phyloP scores from a whole-genome alignment of 371 early-diverging fungal genomes.

The Sporodiniella umbellata region DNA sequence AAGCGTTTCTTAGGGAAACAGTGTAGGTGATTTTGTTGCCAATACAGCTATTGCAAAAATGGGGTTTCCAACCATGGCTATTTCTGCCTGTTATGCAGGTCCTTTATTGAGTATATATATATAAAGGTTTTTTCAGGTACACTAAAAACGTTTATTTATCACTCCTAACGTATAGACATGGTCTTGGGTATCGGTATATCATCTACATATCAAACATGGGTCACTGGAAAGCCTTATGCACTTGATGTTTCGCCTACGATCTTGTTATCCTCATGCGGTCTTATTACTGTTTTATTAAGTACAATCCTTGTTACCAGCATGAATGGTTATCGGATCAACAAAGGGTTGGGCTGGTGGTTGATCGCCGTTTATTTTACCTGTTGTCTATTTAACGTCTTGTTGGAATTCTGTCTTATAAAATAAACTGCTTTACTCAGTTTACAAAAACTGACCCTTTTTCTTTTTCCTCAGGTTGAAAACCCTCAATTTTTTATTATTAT shows the following conservation, averaged over 20 bases:
- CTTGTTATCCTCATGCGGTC: constrained; percentile 48
- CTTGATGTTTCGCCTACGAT: constrained; percentile 56
- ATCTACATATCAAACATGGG: constrained; percentile 51
- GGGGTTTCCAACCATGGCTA: constrained; percentile 85
- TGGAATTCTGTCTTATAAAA: constrained; percentile 48
- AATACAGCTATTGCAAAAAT: constrained; percentile 83
- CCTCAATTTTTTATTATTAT: no score
- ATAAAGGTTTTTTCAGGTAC: no score
- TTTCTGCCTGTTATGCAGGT: constrained; percentile 83
- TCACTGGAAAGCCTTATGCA: constrained; percentile 36
- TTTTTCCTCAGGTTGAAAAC: no score
- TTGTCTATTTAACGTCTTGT: constrained; percentile 43
- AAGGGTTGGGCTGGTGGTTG: constrained; percentile 52
- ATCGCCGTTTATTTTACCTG: constrained; percentile 49
- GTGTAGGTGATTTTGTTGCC: constrained; percentile 80
- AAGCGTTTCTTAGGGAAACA: constrained; percentile 84
- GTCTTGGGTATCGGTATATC: constrained; percentile 78
- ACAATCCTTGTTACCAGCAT: constrained; percentile 49
- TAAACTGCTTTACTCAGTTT: no score
- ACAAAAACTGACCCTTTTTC: no score
- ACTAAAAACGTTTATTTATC: no score
- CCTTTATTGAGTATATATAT: constrained; percentile 67
- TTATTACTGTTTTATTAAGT: constrained; percentile 49
- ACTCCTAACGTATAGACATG: constrained; percentile 44
- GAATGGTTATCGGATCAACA: constrained; percentile 48